Percentiles rank a stretch among this genome's conserved stretches.
Evolutionary conservation across 1,139 yeast species (phyloP).

Genomic region (Blastobotrys capitulatus): DNA sequence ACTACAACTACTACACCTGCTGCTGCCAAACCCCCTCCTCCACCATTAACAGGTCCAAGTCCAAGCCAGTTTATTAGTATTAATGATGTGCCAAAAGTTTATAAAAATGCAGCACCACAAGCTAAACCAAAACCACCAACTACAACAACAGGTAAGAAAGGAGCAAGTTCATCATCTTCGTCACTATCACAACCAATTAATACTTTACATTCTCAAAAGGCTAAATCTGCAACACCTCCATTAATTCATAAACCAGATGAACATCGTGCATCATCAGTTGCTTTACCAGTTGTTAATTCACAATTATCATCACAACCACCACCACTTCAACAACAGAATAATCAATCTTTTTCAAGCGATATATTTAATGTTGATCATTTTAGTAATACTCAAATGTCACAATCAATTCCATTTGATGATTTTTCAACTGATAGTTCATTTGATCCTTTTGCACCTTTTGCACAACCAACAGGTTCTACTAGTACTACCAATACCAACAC

Average conservation of each 20-base stretch:
- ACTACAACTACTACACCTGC: neutral
- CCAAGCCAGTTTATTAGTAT: neutral
- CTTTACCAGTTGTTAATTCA: neutral
- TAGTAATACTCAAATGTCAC: no score
- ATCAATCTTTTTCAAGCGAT: neutral
- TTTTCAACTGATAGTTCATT: neutral
- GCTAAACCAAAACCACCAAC: neutral
- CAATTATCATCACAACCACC: neutral
- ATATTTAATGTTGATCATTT: neutral
- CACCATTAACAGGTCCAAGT: neutral
- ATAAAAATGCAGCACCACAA: neutral
- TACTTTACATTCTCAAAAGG: neutral
- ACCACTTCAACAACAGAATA: neutral
- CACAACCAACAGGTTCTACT: slow-evolving; percentile 4
- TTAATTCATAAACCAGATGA: no score
- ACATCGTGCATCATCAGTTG: neutral
- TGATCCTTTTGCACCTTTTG: neutral
- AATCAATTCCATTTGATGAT: neutral
- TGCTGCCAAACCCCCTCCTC: neutral
- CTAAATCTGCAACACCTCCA: neutral
- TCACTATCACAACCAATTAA: neutral
- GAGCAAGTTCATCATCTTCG: neutral
- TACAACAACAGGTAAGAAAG: neutral
- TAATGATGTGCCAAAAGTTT: neutral
- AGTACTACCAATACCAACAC: no score